phyloP scores from a whole-genome alignment of 169 alveolate species.

The Plasmodium inui region DNA sequence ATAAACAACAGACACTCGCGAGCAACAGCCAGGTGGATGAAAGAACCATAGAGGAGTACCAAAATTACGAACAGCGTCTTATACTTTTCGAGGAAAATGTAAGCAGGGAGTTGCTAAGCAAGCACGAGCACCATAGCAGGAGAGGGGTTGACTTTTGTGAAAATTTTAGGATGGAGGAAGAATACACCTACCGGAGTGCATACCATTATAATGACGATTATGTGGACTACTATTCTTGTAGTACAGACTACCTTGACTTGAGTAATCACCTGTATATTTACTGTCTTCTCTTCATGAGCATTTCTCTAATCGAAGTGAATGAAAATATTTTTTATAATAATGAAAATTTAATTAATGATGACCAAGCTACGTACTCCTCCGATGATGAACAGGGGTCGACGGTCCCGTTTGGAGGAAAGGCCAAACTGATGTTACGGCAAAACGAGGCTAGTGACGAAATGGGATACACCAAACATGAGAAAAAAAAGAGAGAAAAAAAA shows the following conservation, averaged over 20 bases:
- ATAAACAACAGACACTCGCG: not conserved
- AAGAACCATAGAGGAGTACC: not conserved
- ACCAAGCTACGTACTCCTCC: not conserved
- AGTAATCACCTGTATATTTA: constrained; percentile 62
- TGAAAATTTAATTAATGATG: constrained; percentile 32
- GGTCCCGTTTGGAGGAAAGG: not conserved
- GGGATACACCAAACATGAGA: not conserved
- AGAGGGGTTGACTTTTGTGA: constrained; percentile 8
- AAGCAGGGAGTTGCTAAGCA: constrained; percentile 31
- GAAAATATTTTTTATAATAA: constrained; percentile 39
- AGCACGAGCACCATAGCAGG: constrained; percentile 8
- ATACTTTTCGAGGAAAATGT: constrained; percentile 28
- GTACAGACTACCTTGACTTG: constrained; percentile 27
- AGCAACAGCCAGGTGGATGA: not conserved
- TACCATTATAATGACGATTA: constrained; percentile 25
- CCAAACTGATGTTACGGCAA: not conserved
- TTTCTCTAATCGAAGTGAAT: constrained; percentile 40
- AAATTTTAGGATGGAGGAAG: not conserved
- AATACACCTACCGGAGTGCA: not conserved
- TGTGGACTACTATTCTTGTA: constrained; percentile 11
- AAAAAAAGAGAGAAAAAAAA: constrained; percentile 4
- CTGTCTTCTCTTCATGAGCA: constrained; percentile 64
- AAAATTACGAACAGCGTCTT: constrained; percentile 23
- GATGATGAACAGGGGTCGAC: not conserved
- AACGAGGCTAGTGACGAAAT: not conserved